Percentiles rank a stretch among this genome's conserved stretches.
phyloP scores from a whole-genome alignment of 2,329 filamentous ascomycete genomes.

The Apiospora phragmitis region DNA sequence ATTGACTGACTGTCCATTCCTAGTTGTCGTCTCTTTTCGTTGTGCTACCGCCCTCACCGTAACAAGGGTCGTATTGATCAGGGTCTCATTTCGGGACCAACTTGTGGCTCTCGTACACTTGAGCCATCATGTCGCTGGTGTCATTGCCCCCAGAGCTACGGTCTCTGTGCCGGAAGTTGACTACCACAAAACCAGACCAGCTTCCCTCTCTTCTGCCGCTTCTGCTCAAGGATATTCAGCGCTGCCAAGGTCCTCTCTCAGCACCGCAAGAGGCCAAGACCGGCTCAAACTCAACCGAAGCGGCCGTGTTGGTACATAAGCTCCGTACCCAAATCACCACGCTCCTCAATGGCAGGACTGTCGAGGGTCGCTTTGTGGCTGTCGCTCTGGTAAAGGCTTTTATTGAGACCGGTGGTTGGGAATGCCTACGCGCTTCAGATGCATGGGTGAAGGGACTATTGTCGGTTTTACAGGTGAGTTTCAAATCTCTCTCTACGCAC shows the following conservation, averaged over 20 bases:
- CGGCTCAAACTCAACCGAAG: constrained; percentile 64
- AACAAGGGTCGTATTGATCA: not conserved
- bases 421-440: constrained; percentile 70
- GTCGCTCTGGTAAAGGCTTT: constrained; percentile 77
- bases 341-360: constrained; percentile 73
- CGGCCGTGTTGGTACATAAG: constrained; percentile 73
- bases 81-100: not conserved
- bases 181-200: constrained; percentile 69
- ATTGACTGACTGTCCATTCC: not conserved
- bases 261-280: constrained; percentile 58
- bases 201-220: constrained; percentile 73
- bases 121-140: constrained; percentile 31
- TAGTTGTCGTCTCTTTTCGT: not conserved
- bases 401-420: constrained; percentile 82
- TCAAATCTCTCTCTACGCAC: not conserved
- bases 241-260: constrained; percentile 63
- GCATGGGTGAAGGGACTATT: constrained; percentile 79
- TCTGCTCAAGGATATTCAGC: constrained; percentile 61
- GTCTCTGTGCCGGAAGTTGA: constrained; percentile 68
- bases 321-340: constrained; percentile 77
- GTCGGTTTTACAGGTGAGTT: constrained; percentile 66
- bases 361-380: constrained; percentile 75
- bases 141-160: constrained; percentile 58
- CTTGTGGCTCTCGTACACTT: not conserved
- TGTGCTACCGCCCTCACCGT: not conserved